Percentiles rank a stretch among this genome's conserved stretches.
Conservation (phyloP, 495 filamentous ascomycete genomes). For the Pyrenopolyporus hunteri region DNA sequence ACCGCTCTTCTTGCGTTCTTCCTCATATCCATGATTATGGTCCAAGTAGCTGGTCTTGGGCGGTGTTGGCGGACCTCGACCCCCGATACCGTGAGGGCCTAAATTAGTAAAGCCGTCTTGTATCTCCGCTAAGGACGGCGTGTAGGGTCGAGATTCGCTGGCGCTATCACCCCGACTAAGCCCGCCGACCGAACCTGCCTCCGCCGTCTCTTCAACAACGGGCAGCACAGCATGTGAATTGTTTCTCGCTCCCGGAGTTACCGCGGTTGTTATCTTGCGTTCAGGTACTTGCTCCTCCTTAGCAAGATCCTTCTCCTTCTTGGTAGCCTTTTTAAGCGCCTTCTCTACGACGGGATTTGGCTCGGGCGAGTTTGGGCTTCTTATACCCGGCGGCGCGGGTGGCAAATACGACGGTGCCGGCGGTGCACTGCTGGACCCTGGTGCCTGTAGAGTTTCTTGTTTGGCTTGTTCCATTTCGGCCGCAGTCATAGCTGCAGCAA, state of each 20-base stretch:
- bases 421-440: conserved; percentile 34
- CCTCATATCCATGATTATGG: conserved; percentile 47
- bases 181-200: conserved; percentile 72
- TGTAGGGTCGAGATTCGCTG: conserved; percentile 52
- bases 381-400: conserved; percentile 50
- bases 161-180: conserved; percentile 50
- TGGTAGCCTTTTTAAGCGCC: conserved; percentile 45
- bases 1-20: conserved; percentile 17
- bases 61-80: conserved; percentile 50
- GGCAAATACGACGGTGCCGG: conserved; percentile 52
- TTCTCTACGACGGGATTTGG: conserved; percentile 43
- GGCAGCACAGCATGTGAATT: conserved; percentile 72
- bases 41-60: conserved; percentile 52
- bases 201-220: conserved; percentile 88
- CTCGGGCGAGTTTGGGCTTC: conserved; percentile 54
- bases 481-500: conserved; percentile 47
- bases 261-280: conserved; percentile 55
- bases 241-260: conserved; percentile 53
- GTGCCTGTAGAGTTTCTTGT: conserved; percentile 14
- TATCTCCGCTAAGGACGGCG: conserved; percentile 50
- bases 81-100: conserved; percentile 45
- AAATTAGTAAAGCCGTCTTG: conserved; percentile 54
- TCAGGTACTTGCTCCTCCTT: conserved; percentile 57
- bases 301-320: conserved; percentile 46
- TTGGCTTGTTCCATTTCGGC: conserved; percentile 45